These are phyloP conservation scores for Halophytophthora polymorphica DNA, from an alignment of 352 stramenopile genomes.

Conservation along the genomic window DNA sequence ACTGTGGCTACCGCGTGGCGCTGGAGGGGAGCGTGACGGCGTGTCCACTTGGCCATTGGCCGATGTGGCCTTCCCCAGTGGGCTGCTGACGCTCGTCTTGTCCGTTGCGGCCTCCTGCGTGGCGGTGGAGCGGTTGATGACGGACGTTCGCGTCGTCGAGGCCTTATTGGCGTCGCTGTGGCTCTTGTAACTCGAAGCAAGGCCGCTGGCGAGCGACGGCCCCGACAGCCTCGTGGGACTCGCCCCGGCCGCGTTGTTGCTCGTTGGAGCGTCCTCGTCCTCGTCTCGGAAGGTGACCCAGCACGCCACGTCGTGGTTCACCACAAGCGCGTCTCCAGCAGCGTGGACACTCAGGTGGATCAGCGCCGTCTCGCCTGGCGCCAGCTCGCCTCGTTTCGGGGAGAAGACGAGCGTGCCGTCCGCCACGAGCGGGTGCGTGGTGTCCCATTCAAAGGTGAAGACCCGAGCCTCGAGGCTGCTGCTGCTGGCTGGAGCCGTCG, in stretches of 20 bases:
- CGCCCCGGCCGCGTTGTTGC: conserved; percentile 11
- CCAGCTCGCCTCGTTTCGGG: conserved; percentile 46
- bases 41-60: conserved; percentile 1
- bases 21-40: conserved; percentile 4
- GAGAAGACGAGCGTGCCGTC: conserved; percentile 47
- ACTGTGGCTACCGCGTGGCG: conserved; percentile 10
- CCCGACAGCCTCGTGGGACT: conserved; percentile 15
- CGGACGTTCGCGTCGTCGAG: conserved; percentile 28
- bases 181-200: not conserved
- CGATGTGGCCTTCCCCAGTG: conserved; percentile 3
- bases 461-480: conserved; percentile 2
- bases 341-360: conserved; percentile 52
- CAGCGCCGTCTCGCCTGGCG: conserved; percentile 41
- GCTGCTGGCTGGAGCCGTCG: not conserved
- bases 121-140: conserved; percentile 59
- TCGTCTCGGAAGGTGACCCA: conserved; percentile 35
- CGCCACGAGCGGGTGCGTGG: conserved; percentile 45
- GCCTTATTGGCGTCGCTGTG: conserved; percentile 1
- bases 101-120: conserved; percentile 51
- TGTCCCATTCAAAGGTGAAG: conserved; percentile 62
- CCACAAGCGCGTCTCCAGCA: conserved; percentile 37
- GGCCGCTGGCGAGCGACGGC: conserved; percentile 1
- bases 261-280: conserved; percentile 10
- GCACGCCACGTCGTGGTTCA: conserved; percentile 72
- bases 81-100: conserved; percentile 12